Percentiles rank a stretch among this genome's conserved stretches.
Evolutionary conservation across 805 yeast genomes (phyloP).

Genomic region (Metschnikowia rubicola): DNA sequence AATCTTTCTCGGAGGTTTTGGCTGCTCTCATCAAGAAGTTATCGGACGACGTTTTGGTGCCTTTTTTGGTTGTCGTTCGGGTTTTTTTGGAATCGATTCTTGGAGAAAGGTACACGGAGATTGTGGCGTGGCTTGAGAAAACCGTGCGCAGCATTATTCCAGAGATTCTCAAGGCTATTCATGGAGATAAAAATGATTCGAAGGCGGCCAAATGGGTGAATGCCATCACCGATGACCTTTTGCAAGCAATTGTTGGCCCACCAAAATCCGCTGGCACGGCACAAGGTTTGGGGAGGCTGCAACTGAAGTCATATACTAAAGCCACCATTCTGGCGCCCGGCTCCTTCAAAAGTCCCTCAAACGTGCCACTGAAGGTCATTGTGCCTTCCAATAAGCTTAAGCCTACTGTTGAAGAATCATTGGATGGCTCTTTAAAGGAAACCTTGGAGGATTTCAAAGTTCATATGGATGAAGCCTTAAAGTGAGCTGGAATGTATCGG

Average conservation of each 20-base stretch:
- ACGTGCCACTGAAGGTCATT: neutral
- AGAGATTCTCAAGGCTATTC: neutral
- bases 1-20: constrained; percentile 1
- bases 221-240: constrained; percentile 2
- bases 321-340: too few species aligned
- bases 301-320: too few species aligned
- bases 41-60: constrained; percentile 1
- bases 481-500: neutral
- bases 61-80: constrained; percentile 1
- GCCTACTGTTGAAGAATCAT: constrained; percentile 1
- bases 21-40: constrained; percentile 3
- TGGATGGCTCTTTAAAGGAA: constrained; percentile 4
- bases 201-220: neutral
- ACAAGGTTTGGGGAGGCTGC: too few species aligned
- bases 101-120: neutral
- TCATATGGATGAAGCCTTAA: constrained; percentile 3
- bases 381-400: neutral
- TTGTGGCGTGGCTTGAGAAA: neutral
- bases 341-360: too few species aligned
- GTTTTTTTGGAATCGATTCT: neutral
- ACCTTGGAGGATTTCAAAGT: constrained; percentile 3
- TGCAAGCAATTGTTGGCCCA: constrained; percentile 1
- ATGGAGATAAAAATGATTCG: neutral
- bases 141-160: constrained; percentile 1
- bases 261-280: neutral